Evolutionary conservation across 345 rosid genomes (phyloP).

Genomic region (Mercurialis annua): DNA sequence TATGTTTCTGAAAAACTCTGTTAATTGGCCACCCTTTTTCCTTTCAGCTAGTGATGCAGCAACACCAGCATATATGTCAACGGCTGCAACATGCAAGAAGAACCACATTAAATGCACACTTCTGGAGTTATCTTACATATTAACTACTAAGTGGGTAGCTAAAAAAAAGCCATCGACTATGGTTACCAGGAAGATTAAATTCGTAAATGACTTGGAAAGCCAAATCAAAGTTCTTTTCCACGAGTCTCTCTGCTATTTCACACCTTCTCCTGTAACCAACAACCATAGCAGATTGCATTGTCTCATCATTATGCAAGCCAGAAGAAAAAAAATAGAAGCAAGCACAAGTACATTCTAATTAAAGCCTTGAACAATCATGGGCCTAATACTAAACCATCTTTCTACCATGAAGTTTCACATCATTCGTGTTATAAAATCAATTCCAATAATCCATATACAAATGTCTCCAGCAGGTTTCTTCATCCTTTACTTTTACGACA

Average conservation of each 20-base stretch:
- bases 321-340: neutral
- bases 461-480: neutral
- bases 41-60: slow-evolving; percentile 95
- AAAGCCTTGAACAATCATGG: neutral
- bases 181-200: slow-evolving; percentile 84
- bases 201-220: slow-evolving; percentile 85
- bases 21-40: slow-evolving; percentile 83
- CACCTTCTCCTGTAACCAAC: slow-evolving; percentile 71
- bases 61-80: slow-evolving; percentile 95
- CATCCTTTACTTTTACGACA: neutral
- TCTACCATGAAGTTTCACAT: neutral
- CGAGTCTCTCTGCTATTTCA: slow-evolving; percentile 81
- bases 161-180: neutral
- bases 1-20: slow-evolving; percentile 88
- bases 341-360: neutral
- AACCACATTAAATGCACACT: slow-evolving; percentile 12
- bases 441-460: neutral
- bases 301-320: neutral
- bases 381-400: neutral
- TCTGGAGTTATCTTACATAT: neutral
- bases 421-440: neutral
- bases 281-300: slow-evolving; percentile 20
- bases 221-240: slow-evolving; percentile 90
- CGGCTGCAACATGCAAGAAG: slow-evolving; percentile 48
- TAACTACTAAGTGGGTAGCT: slow-evolving; percentile 5